A percentile compares a stretch with the other conserved stretches of the same genome.
Evolutionary conservation across 176 grass and related monocot genomes (phyloP).

Genomic region (Thalia dealbata): DNA sequence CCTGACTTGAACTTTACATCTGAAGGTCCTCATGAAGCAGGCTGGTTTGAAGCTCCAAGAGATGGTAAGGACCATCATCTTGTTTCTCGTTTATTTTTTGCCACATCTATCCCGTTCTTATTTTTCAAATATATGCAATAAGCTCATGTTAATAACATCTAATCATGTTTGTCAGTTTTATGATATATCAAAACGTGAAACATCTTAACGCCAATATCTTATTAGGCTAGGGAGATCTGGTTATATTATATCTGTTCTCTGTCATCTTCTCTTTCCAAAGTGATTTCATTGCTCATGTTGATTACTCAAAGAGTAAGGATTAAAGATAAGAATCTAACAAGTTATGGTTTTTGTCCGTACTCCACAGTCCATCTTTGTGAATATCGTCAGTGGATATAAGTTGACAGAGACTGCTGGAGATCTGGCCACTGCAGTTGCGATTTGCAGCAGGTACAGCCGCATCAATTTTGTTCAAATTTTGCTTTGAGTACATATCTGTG

Average conservation of each 20-base stretch:
- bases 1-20: background rate
- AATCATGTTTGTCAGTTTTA: too few species aligned
- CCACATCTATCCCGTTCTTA: background rate
- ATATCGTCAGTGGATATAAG: conserved; percentile 82
- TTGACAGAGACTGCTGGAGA: conserved; percentile 86
- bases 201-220: background rate
- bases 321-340: conserved; percentile 12
- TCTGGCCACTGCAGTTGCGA: conserved; percentile 79
- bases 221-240: background rate
- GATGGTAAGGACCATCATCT: conserved; percentile 43
- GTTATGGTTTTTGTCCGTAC: conserved; percentile 8
- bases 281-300: background rate
- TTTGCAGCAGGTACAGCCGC: conserved; percentile 73
- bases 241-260: background rate
- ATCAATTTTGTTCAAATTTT: conserved; percentile 3
- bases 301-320: background rate
- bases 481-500: background rate
- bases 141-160: too few species aligned
- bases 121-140: too few species aligned
- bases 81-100: background rate
- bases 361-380: conserved; percentile 68
- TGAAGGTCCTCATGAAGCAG: conserved; percentile 84
- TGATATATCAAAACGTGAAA: background rate
- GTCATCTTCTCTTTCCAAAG: background rate
- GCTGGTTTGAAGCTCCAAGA: conserved; percentile 77